phyloP scores from a whole-genome alignment of 2,329 filamentous ascomycete genomes.

The Hawksworthiomyces lignivorus region DNA sequence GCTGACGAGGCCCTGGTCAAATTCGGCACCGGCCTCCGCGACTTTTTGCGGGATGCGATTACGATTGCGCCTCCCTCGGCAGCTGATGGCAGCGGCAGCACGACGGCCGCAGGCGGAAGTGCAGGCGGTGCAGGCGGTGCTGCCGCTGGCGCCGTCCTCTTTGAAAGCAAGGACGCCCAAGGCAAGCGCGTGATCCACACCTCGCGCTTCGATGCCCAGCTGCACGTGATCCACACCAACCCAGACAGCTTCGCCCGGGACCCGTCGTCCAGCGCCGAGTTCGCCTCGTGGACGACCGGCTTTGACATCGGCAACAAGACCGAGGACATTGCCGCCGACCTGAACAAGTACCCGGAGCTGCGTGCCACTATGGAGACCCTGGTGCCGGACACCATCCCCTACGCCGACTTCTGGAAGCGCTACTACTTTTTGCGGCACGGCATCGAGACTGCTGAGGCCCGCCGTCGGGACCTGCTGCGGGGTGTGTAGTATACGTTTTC shows the following conservation, averaged over 20 bases:
- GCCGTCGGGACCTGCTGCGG: slow-evolving; percentile 81
- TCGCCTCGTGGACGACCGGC: slow-evolving; percentile 59
- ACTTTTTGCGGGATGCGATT: slow-evolving; percentile 86
- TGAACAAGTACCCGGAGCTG: slow-evolving; percentile 81
- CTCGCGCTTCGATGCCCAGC: slow-evolving; percentile 86
- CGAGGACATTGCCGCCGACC: slow-evolving; percentile 68
- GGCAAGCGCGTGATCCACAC: slow-evolving; percentile 93
- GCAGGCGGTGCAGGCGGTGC: slow-evolving; percentile 20
- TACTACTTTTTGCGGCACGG: slow-evolving; percentile 94
- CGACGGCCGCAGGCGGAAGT: too few relatives aligned
- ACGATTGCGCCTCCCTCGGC: slow-evolving; percentile 67
- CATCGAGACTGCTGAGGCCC: slow-evolving; percentile 85
- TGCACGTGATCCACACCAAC: slow-evolving; percentile 89
- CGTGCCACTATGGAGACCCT: slow-evolving; percentile 87
- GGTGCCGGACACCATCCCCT: slow-evolving; percentile 88
- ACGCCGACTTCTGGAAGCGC: slow-evolving; percentile 82
- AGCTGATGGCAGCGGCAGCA: neutral
- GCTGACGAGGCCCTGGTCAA: slow-evolving; percentile 90
- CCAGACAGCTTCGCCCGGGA: slow-evolving; percentile 77
- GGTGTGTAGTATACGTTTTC: slow-evolving; percentile 46
- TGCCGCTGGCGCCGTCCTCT: slow-evolving; percentile 55
- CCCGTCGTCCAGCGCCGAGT: slow-evolving; percentile 62
- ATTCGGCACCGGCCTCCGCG: slow-evolving; percentile 81
- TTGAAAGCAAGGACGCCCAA: slow-evolving; percentile 85
- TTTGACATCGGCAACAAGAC: slow-evolving; percentile 85